Evolutionary conservation across 148 eudicot genomes (phyloP).

Genomic region (Rhododendron kiyosumense): DNA sequence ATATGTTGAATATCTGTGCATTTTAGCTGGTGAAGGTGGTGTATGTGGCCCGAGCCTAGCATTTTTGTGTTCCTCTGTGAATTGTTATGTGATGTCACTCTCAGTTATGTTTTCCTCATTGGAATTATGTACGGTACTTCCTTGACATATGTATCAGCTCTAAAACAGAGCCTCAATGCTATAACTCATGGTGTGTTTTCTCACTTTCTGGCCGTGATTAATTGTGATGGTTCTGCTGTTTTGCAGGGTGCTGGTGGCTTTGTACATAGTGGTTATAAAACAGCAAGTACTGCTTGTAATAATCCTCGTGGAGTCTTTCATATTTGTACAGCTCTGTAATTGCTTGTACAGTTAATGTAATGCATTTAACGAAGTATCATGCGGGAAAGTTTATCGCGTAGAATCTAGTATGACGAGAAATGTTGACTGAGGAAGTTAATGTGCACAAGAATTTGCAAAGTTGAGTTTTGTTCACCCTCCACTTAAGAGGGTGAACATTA

Average conservation of each 20-base stretch:
- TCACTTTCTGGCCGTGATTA: neutral
- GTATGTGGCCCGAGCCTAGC: neutral
- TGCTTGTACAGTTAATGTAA: neutral
- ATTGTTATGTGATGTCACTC: neutral
- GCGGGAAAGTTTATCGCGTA: neutral
- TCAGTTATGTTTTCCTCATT: neutral
- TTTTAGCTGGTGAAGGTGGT: neutral
- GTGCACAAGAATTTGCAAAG: neutral
- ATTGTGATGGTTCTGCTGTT: neutral
- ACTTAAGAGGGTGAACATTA: too few relatives aligned
- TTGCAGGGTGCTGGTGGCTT: neutral
- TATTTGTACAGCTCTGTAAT: slow-evolving; percentile 5
- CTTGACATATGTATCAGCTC: neutral
- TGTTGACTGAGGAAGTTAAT: neutral
- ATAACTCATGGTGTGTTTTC: neutral
- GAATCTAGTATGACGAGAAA: neutral
- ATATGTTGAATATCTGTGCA: neutral
- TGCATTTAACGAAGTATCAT: neutral
- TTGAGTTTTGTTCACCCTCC: too few relatives aligned
- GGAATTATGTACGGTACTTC: neutral
- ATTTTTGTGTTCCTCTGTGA: neutral
- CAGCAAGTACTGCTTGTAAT: slow-evolving; percentile 2
- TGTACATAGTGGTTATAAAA: neutral
- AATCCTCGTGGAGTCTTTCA: neutral
- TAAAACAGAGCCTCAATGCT: neutral